phyloP scores from a whole-genome alignment of 2,329 filamentous ascomycete species.

The Leptographium galeiforme region DNA sequence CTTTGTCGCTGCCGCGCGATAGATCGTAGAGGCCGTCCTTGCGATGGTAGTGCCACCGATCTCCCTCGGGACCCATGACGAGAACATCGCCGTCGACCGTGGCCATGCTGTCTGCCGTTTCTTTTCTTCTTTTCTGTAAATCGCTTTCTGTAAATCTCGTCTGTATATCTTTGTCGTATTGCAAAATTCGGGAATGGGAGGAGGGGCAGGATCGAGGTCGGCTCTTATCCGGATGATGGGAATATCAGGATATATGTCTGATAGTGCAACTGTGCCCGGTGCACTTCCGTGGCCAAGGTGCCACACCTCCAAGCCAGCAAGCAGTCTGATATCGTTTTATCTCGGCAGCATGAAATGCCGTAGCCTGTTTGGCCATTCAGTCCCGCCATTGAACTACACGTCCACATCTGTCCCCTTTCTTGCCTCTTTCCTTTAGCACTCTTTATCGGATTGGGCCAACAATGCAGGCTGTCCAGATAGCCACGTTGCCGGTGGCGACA shows the following conservation, averaged over 20 bases:
- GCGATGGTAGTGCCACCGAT: constrained; percentile 19
- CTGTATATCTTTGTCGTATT: not conserved
- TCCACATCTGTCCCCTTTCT: too few species aligned
- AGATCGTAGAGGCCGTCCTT: constrained; percentile 17
- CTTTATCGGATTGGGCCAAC: too few species aligned
- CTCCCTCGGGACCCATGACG: constrained; percentile 16
- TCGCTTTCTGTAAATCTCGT: not conserved
- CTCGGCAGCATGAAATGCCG: too few species aligned
- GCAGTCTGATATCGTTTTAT: too few species aligned
- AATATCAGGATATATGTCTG: not conserved
- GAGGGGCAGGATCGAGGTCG: not conserved
- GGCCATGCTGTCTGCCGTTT: not conserved
- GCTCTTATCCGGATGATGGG: not conserved
- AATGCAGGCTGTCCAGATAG: too few species aligned
- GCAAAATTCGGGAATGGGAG: not conserved
- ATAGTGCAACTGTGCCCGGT: not conserved
- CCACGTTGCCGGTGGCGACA: too few species aligned
- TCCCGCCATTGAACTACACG: too few species aligned
- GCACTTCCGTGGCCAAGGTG: not conserved
- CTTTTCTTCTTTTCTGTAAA: too few species aligned
- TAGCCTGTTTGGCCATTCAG: too few species aligned
- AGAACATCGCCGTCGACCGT: constrained; percentile 5
- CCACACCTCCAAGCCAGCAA: too few species aligned
- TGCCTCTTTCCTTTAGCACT: too few species aligned
- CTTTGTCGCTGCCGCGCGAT: constrained; percentile 15